Evolutionary conservation across 148 eudicot species (phyloP).

Genomic region (Persicaria maculosa): DNA sequence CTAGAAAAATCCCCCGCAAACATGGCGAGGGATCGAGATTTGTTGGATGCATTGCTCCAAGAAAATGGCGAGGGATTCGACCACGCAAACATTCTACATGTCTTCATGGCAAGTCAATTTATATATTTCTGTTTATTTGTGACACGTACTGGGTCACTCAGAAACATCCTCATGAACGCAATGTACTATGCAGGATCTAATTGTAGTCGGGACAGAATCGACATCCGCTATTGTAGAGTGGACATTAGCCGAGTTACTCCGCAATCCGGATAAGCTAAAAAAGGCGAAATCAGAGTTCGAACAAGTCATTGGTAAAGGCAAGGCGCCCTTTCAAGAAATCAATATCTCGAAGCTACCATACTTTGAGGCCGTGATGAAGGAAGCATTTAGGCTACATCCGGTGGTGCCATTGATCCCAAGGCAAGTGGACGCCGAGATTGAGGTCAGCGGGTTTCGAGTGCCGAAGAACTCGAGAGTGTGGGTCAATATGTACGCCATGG

Average conservation of each 20-base stretch:
- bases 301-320: neutral
- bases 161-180: no score
- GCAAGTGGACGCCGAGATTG: conserved; percentile 1
- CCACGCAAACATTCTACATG: neutral
- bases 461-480: conserved; percentile 6
- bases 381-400: conserved; percentile 19
- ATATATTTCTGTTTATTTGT: neutral
- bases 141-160: no score
- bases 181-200: conserved; percentile 3
- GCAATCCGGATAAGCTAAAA: neutral
- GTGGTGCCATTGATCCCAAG: conserved; percentile 14
- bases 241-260: conserved; percentile 20
- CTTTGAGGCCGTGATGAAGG: conserved; percentile 14
- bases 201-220: conserved; percentile 18
- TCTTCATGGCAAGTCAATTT: neutral
- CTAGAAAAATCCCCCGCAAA: neutral
- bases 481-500: conserved; percentile 17
- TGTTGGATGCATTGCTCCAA: conserved; percentile 14
- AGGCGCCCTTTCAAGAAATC: conserved; percentile 1
- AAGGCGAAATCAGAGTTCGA: conserved; percentile 5
- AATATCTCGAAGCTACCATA: conserved; percentile 13
- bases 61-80: neutral
- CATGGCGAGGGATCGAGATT: no score
- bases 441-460: conserved; percentile 4
- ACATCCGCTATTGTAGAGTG: conserved; percentile 15